Percentiles rank a stretch among this genome's conserved stretches.
phyloP scores from a whole-genome alignment of 2,329 filamentous ascomycete genomes.

The Grosmannia serpens region DNA sequence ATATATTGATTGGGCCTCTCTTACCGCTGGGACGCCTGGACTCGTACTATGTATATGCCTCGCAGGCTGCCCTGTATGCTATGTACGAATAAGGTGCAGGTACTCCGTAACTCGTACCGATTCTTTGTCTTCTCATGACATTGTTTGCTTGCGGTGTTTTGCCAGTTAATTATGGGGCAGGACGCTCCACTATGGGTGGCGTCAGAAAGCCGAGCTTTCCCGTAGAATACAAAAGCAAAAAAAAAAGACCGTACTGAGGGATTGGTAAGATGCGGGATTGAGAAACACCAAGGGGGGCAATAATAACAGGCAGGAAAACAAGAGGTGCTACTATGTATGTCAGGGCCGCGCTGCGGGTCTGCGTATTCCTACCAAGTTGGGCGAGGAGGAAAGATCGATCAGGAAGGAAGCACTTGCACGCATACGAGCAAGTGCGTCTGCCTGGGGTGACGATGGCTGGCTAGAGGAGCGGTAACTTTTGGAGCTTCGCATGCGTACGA shows the following conservation, averaged over 20 bases:
- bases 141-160: constrained; percentile 6
- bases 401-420: not conserved
- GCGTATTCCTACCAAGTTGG: constrained; percentile 1
- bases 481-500: not conserved
- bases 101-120: not conserved
- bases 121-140: not conserved
- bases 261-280: not conserved
- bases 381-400: not conserved
- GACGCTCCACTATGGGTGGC: constrained; percentile 4
- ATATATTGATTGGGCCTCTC: not conserved
- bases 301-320: constrained; percentile 4
- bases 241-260: not conserved
- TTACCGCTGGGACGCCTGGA: no score
- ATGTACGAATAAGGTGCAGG: not conserved
- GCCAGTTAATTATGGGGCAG: constrained; percentile 6
- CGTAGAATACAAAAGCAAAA: not conserved
- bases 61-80: not conserved
- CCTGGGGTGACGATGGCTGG: not conserved
- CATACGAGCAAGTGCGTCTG: no score
- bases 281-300: not conserved
- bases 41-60: not conserved
- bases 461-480: no score
- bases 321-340: no score
- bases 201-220: constrained; percentile 10
- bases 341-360: not conserved